phyloP scores from a whole-genome alignment of 345 rosid species.

The Salix koriyanagi region DNA sequence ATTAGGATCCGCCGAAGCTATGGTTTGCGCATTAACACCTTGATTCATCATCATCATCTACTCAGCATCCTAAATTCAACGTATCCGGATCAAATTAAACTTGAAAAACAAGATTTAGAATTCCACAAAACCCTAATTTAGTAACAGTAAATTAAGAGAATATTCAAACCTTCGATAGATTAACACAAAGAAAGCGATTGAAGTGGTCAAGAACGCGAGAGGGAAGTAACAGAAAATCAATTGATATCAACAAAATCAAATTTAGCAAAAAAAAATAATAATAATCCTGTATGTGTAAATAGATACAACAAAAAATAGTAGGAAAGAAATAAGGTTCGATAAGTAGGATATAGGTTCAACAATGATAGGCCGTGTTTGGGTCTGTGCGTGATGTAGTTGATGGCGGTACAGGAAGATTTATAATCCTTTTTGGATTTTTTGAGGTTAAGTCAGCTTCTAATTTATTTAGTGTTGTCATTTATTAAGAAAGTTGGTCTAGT shows the following conservation, averaged over 20 bases:
- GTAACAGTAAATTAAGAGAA: not conserved
- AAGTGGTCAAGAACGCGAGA: conserved; percentile 2
- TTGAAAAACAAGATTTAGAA: not conserved
- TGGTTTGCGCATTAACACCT: conserved; percentile 56
- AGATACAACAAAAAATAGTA: not conserved
- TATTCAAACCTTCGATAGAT: conserved; percentile 9
- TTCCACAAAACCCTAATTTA: conserved; percentile 31
- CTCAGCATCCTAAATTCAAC: conserved; percentile 41
- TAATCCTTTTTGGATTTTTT: not conserved
- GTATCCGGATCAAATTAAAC: not conserved
- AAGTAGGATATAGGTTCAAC: not conserved
- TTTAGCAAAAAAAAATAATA: not conserved
- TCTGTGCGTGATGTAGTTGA: not conserved
- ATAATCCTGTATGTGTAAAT: not conserved
- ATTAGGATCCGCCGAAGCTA: conserved; percentile 55
- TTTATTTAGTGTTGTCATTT: not conserved
- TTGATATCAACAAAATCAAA: conserved; percentile 16
- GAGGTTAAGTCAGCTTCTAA: not conserved
- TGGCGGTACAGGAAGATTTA: not conserved
- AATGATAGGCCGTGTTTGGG: conserved; percentile 5
- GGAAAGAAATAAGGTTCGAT: not conserved
- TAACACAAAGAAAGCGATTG: not conserved
- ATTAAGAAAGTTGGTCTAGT: not conserved
- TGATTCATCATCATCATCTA: conserved; percentile 69
- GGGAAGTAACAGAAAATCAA: conserved; percentile 2